These are phyloP conservation scores for Angomonas ambiguus DNA, from an alignment of 208 protist species.

Conservation along the genomic window DNA sequence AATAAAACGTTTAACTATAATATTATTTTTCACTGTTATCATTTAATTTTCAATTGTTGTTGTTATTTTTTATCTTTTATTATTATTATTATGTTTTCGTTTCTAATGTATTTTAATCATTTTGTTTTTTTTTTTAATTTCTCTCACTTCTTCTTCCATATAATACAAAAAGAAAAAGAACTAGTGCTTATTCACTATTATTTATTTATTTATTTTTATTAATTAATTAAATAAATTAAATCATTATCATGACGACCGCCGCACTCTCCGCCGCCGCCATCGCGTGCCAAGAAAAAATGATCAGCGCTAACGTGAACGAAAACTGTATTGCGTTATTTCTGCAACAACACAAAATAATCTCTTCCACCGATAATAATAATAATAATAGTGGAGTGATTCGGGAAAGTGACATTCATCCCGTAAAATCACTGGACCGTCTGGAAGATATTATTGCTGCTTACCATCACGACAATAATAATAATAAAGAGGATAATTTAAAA, in stretches of 20 bases:
- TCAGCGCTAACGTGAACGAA: constrained; percentile 42
- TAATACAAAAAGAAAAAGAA: constrained; percentile 1
- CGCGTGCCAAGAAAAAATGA: constrained; percentile 65
- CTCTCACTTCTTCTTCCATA: constrained; percentile 10
- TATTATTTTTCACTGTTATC: not conserved
- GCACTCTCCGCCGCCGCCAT: not conserved
- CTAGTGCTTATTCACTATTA: not conserved
- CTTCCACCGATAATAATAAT: too few relatives aligned
- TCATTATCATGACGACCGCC: not conserved
- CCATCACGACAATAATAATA: constrained; percentile 25
- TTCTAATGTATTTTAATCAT: too few relatives aligned
- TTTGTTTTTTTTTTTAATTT: constrained; percentile 23
- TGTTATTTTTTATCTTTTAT: not conserved
- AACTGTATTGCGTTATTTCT: constrained; percentile 66
- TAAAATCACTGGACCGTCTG: constrained; percentile 33
- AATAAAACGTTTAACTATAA: constrained; percentile 1
- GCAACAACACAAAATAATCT: constrained; percentile 46
- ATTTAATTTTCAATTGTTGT: not conserved
- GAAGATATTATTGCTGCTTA: too few relatives aligned
- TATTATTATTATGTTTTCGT: not conserved
- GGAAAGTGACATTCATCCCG: constrained; percentile 40
- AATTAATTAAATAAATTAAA: constrained; percentile 2
- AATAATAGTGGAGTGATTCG: constrained; percentile 51
- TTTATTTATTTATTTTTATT: constrained; percentile 4
- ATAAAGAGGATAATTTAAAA: not conserved